Evolutionary conservation across 768 basidiomycete species (phyloP).

Genomic region (Pleurotus tuoliensis): DNA sequence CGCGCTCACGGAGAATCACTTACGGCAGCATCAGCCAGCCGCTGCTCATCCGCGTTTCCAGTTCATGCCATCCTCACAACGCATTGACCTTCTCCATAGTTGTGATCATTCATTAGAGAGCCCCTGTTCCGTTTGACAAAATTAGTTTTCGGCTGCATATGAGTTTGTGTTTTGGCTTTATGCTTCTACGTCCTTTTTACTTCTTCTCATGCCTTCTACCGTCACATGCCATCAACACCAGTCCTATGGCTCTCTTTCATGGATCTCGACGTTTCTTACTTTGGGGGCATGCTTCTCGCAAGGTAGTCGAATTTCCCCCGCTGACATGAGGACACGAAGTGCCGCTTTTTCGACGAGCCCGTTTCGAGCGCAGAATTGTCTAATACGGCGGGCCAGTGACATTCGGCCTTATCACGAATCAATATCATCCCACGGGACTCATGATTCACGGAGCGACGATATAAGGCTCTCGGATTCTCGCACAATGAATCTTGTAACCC

Average conservation of each 20-base stretch:
- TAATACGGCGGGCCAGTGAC: constrained; percentile 1
- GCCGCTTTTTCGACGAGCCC: not conserved
- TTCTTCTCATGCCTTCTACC: constrained; percentile 4
- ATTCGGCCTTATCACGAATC: constrained; percentile 4
- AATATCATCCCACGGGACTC: not conserved
- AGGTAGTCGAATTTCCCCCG: not conserved
- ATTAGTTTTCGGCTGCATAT: not conserved
- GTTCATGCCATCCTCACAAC: too few relatives aligned
- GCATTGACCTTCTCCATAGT: not conserved
- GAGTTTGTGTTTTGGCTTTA: constrained; percentile 2
- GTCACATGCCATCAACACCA: constrained; percentile 8
- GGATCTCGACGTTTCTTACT: constrained; percentile 9
- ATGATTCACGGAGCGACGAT: not conserved
- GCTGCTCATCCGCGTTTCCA: too few relatives aligned
- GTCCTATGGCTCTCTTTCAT: not conserved
- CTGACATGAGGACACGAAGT: not conserved
- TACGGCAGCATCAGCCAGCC: too few relatives aligned
- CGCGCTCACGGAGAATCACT: too few relatives aligned
- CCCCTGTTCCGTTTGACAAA: not conserved
- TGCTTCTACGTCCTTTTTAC: constrained; percentile 7
- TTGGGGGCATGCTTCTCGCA: constrained; percentile 1
- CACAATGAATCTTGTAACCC: not conserved
- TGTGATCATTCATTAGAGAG: not conserved
- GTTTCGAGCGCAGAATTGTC: constrained; percentile 4
- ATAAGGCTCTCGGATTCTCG: constrained; percentile 3